These are phyloP conservation scores for Silene conica DNA, from an alignment of 148 eudicot genomes.

Conservation along the genomic window DNA sequence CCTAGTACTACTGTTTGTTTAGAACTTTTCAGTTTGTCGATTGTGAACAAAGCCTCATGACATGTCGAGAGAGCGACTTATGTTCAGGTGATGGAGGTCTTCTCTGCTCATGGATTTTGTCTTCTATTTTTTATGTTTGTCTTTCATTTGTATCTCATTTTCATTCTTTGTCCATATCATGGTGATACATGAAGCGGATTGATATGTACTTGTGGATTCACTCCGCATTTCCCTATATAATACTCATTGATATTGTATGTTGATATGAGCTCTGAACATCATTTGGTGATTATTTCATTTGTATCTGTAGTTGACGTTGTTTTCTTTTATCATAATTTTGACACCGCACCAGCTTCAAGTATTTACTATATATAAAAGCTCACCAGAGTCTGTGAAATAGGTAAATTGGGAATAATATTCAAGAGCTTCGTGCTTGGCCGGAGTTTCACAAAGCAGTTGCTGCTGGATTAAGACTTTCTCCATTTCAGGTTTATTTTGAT, in stretches of 20 bases:
- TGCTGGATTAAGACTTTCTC: conserved; percentile 81
- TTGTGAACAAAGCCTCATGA: not conserved
- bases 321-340: conserved; percentile 41
- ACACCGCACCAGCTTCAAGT: conserved; percentile 35
- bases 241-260: not conserved
- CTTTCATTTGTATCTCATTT: not conserved
- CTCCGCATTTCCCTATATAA: not conserved
- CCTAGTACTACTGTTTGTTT: not conserved
- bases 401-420: conserved; percentile 86
- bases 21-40: not conserved
- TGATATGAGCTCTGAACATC: conserved; percentile 2
- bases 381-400: conserved; percentile 66
- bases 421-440: conserved; percentile 92
- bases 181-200: not conserved
- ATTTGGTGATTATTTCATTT: not conserved
- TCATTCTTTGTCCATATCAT: not conserved
- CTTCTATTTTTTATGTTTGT: not conserved
- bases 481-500: conserved; percentile 57
- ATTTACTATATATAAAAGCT: conserved; percentile 53
- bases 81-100: no score
- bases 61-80: not conserved
- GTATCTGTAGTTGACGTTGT: not conserved
- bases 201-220: not conserved
- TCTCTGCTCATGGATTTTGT: not conserved
- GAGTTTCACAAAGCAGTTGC: conserved; percentile 99